Percentiles rank a stretch among this genome's conserved stretches.
These are phyloP conservation scores for Tuctoria greenei DNA, from an alignment of 176 grass and related monocot genomes.

Conservation along the genomic window DNA sequence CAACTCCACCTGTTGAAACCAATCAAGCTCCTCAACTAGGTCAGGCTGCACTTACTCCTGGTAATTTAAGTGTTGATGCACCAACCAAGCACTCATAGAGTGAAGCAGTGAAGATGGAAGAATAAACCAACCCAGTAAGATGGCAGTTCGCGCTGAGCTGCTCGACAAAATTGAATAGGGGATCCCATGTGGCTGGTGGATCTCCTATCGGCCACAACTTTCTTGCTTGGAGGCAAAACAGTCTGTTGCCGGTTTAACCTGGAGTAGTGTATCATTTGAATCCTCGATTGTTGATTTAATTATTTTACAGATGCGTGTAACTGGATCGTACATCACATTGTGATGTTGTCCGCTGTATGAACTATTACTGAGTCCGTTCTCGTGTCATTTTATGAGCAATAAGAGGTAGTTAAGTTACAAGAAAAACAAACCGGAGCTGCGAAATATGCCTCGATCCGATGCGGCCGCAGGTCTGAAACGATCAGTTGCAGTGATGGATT, in stretches of 20 bases:
- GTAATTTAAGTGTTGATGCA: constrained; percentile 30
- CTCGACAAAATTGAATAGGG: constrained; percentile 49
- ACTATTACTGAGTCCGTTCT: background rate
- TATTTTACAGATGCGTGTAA: constrained; percentile 7
- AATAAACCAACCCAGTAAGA: constrained; percentile 18
- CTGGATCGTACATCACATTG: constrained; percentile 1
- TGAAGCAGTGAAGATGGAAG: constrained; percentile 25
- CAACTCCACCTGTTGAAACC: constrained; percentile 35
- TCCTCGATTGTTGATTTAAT: background rate
- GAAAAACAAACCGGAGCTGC: background rate
- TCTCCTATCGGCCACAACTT: constrained; percentile 62
- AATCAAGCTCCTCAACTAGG: constrained; percentile 17
- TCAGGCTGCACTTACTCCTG: constrained; percentile 39
- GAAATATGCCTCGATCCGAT: background rate
- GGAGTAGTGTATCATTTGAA: no score
- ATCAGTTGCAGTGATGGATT: background rate
- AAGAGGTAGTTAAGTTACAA: background rate
- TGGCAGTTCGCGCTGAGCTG: constrained; percentile 40
- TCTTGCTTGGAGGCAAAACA: constrained; percentile 50
- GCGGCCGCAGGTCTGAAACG: background rate
- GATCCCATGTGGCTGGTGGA: constrained; percentile 44
- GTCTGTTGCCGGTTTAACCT: constrained; percentile 43
- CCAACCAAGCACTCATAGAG: constrained; percentile 24
- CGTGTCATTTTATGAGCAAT: background rate
- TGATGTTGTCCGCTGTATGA: background rate